These are phyloP conservation scores for Bidens hawaiensis DNA, from an alignment of 140 eudicot genomes.

Conservation along the genomic window DNA sequence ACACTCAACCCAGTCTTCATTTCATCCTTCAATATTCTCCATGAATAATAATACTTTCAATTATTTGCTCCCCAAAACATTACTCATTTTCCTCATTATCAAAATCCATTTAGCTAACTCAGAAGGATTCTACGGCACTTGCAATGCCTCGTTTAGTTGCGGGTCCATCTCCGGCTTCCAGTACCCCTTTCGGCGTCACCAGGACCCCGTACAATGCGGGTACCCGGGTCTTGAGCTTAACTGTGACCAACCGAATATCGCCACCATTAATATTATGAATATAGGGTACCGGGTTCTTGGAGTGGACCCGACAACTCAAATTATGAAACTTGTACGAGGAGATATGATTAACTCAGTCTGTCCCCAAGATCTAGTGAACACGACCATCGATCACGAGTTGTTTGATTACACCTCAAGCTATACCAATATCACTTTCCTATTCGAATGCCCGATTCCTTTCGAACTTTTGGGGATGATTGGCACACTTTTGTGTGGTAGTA, in stretches of 20 bases:
- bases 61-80: neutral
- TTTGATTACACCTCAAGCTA: slow-evolving; percentile 43
- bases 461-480: slow-evolving; percentile 10
- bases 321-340: slow-evolving; percentile 40
- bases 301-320: slow-evolving; percentile 29
- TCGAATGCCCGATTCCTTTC: slow-evolving; percentile 41
- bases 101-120: slow-evolving; percentile 14
- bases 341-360: slow-evolving; percentile 41
- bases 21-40: too few species aligned
- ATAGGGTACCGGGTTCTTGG: slow-evolving; percentile 37
- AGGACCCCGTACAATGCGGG: slow-evolving; percentile 52
- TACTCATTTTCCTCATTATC: slow-evolving; percentile 15
- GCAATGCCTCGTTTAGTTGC: slow-evolving; percentile 41
- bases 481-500: slow-evolving; percentile 21
- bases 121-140: slow-evolving; percentile 20
- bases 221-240: slow-evolving; percentile 54
- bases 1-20: neutral
- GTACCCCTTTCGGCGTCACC: slow-evolving; percentile 50
- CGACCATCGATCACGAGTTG: slow-evolving; percentile 39
- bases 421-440: slow-evolving; percentile 36
- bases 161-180: slow-evolving; percentile 42
- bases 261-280: slow-evolving; percentile 36
- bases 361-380: slow-evolving; percentile 39
- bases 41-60: slow-evolving; percentile 35
- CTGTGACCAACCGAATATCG: slow-evolving; percentile 25